Conservation (phyloP, 345 rosid species). For the Eucalyptus shirleyi region DNA sequence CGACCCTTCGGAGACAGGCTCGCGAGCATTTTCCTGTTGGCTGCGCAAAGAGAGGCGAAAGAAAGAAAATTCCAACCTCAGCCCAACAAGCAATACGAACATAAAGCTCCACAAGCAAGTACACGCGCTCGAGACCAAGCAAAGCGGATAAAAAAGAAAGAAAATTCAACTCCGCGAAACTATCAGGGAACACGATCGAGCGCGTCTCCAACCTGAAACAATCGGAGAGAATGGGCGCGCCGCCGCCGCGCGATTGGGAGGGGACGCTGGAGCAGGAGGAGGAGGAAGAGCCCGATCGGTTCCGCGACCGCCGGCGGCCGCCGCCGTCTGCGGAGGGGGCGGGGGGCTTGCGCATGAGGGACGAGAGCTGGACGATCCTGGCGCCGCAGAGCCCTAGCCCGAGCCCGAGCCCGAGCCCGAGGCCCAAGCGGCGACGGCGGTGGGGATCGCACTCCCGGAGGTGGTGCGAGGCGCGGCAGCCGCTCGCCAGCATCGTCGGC, state of each 20-base stretch:
- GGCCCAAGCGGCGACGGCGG: conserved; percentile 7
- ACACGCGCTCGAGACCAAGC: not conserved
- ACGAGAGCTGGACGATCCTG: conserved; percentile 36
- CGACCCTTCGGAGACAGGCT: conserved; percentile 35
- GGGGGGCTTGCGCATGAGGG: conserved; percentile 26
- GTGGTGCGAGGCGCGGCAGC: conserved; percentile 59
- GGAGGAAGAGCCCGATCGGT: conserved; percentile 19
- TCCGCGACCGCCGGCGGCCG: conserved; percentile 6
- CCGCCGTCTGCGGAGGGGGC: not conserved
- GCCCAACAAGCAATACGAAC: not conserved
- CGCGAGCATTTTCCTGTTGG: conserved; percentile 44
- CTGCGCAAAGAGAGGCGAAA: conserved; percentile 22
- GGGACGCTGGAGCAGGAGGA: conserved; percentile 12
- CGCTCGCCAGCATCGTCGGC: conserved; percentile 44
- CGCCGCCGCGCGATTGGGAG: conserved; percentile 32
- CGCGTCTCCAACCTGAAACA: conserved; percentile 30
- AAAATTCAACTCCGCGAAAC: not conserved
- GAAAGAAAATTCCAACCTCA: not conserved
- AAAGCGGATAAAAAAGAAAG: not conserved
- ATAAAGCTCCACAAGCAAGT: not conserved
- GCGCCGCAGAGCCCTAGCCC: conserved; percentile 38
- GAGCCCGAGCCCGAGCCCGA: not conserved
- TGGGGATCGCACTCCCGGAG: conserved; percentile 17
- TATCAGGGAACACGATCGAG: not conserved
- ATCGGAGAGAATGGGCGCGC: conserved; percentile 31